These are phyloP conservation scores for Aspergillus saccharolyticus DNA, from an alignment of 495 filamentous ascomycete genomes.

Conservation along the genomic window DNA sequence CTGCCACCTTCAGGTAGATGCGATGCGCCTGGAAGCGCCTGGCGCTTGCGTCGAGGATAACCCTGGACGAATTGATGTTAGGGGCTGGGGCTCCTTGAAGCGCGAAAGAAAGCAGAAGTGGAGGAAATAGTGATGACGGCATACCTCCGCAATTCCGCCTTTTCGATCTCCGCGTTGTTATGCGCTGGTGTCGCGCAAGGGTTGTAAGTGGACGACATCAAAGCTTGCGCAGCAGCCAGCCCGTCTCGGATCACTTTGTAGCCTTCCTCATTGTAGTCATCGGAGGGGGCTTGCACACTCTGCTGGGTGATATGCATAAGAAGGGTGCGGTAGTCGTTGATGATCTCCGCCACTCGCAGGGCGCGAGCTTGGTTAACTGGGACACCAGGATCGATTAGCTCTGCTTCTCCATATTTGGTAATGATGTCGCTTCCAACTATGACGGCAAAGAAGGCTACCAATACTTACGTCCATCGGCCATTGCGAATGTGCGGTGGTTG, in stretches of 20 bases:
- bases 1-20: conserved; percentile 73
- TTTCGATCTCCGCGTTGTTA: conserved; percentile 62
- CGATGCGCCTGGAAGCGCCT: conserved; percentile 82
- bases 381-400: neutral
- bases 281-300: conserved; percentile 48
- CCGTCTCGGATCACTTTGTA: conserved; percentile 73
- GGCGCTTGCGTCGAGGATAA: conserved; percentile 71
- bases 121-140: conserved; percentile 14
- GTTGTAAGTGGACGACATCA: conserved; percentile 66
- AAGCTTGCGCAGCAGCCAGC: conserved; percentile 65
- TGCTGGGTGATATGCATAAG: conserved; percentile 74
- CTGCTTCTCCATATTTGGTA: neutral
- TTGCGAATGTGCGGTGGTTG: conserved; percentile 21
- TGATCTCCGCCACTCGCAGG: conserved; percentile 74
- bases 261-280: conserved; percentile 75
- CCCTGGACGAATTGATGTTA: conserved; percentile 41
- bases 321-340: conserved; percentile 78
- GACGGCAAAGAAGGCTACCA: neutral
- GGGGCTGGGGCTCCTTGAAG: no score
- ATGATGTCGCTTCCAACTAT: neutral
- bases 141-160: conserved; percentile 71
- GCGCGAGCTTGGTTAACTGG: conserved; percentile 82
- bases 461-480: conserved; percentile 60
- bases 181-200: conserved; percentile 45
- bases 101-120: no score